These are phyloP conservation scores for Ustilago cynodontis DNA, from an alignment of 1,284 basidiomycete genomes.

Conservation along the genomic window DNA sequence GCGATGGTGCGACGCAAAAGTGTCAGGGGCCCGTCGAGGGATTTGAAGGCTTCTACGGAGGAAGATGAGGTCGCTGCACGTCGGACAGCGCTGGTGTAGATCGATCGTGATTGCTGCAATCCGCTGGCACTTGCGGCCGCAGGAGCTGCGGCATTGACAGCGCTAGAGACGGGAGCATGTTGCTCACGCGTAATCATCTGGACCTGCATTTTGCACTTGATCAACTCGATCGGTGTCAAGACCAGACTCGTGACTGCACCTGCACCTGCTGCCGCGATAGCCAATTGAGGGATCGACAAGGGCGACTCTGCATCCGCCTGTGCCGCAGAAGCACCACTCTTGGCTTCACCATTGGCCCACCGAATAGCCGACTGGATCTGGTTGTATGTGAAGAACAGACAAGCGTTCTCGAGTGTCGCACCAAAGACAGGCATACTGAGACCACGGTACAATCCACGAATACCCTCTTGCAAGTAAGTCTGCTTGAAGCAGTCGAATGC, in stretches of 20 bases:
- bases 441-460: slow-evolving; percentile 72
- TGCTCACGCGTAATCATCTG: slow-evolving; percentile 79
- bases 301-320: slow-evolving; percentile 69
- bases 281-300: slow-evolving; percentile 75
- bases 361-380: slow-evolving; percentile 81
- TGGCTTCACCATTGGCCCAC: slow-evolving; percentile 44
- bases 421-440: slow-evolving; percentile 88
- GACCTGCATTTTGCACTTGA: slow-evolving; percentile 96
- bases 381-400: slow-evolving; percentile 86
- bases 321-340: slow-evolving; percentile 44
- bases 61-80: slow-evolving; percentile 3
- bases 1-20: slow-evolving; percentile 78
- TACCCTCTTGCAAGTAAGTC: slow-evolving; percentile 60
- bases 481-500: slow-evolving; percentile 66
- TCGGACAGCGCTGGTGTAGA: slow-evolving; percentile 32
- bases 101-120: slow-evolving; percentile 30
- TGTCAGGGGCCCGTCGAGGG: slow-evolving; percentile 77
- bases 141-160: slow-evolving; percentile 33
- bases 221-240: slow-evolving; percentile 89
- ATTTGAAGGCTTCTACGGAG: slow-evolving; percentile 14
- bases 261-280: slow-evolving; percentile 82
- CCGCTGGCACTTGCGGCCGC: slow-evolving; percentile 5
- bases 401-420: slow-evolving; percentile 90
- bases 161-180: slow-evolving; percentile 31
- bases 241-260: slow-evolving; percentile 86